A percentile compares a stretch with the other conserved stretches of the same genome.
These are phyloP conservation scores for Pichia sp. DNA, from an alignment of 1,139 yeast species.

Conservation along the genomic window DNA sequence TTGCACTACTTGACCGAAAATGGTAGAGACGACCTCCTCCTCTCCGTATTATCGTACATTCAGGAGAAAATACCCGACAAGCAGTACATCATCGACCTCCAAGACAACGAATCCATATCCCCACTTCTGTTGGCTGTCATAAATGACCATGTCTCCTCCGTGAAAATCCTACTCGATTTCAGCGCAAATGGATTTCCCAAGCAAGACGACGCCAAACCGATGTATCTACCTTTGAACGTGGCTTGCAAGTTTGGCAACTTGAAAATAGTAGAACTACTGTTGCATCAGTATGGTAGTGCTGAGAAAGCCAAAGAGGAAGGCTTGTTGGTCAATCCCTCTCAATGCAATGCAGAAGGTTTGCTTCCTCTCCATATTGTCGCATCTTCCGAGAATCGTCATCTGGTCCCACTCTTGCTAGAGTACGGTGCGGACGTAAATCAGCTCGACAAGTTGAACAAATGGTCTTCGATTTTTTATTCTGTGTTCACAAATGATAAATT, in stretches of 20 bases:
- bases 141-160: constrained; percentile 56
- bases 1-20: constrained; percentile 82
- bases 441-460: constrained; percentile 77
- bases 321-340: constrained; percentile 35
- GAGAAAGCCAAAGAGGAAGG: constrained; percentile 27
- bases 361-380: constrained; percentile 87
- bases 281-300: constrained; percentile 37
- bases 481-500: constrained; percentile 78
- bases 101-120: constrained; percentile 73
- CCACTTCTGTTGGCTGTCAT: constrained; percentile 79
- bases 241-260: constrained; percentile 86
- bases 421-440: constrained; percentile 79
- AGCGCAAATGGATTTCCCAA: constrained; percentile 58
- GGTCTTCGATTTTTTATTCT: constrained; percentile 93
- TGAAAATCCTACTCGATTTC: constrained; percentile 42
- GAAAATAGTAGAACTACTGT: constrained; percentile 61
- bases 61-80: constrained; percentile 3
- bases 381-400: constrained; percentile 68
- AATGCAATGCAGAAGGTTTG: constrained; percentile 81
- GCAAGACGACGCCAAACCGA: constrained; percentile 45
- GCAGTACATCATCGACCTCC: constrained; percentile 38
- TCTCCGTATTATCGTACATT: constrained; percentile 33
- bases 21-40: constrained; percentile 55
- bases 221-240: constrained; percentile 77
- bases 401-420: constrained; percentile 62